Conservation (phyloP, 2,329 filamentous ascomycete species). For the Colletotrichum sp. region DNA sequence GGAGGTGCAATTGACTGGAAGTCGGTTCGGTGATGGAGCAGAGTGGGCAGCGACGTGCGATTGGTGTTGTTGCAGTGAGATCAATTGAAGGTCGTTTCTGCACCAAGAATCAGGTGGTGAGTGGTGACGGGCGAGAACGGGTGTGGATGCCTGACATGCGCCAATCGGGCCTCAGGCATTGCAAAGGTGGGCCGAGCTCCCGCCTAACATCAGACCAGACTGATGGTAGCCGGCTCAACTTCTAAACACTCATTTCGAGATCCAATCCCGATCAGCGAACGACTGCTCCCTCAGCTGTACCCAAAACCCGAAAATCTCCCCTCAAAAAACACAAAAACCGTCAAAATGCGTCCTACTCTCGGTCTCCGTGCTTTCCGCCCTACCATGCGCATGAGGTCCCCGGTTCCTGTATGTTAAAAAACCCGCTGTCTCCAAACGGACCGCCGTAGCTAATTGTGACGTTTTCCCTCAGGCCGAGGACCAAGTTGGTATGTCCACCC, state of each 20-base stretch:
- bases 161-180: conserved; percentile 37
- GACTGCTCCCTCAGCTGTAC: conserved; percentile 9
- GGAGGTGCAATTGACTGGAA: conserved; percentile 26
- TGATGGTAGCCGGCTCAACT: conserved; percentile 10
- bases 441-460: conserved; percentile 35
- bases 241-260: conserved; percentile 21
- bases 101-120: conserved; percentile 44
- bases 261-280: conserved; percentile 33
- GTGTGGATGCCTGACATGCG: conserved; percentile 16
- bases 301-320: conserved; percentile 14
- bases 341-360: conserved; percentile 70
- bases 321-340: conserved; percentile 6
- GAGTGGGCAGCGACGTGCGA: conserved; percentile 42
- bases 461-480: conserved; percentile 62
- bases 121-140: conserved; percentile 34
- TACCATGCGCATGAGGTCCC: conserved; percentile 69
- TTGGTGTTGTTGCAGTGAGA: conserved; percentile 32
- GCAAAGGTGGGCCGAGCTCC: conserved; percentile 16
- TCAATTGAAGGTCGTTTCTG: conserved; percentile 26
- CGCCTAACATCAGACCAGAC: conserved; percentile 19
- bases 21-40: conserved; percentile 31
- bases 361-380: conserved; percentile 71
- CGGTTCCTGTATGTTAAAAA: conserved; percentile 70
- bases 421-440: conserved; percentile 4
- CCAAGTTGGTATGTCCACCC: conserved; percentile 64